Conservation (phyloP, 2,329 filamentous ascomycete genomes). For the Paecilomyces formosus region DNA sequence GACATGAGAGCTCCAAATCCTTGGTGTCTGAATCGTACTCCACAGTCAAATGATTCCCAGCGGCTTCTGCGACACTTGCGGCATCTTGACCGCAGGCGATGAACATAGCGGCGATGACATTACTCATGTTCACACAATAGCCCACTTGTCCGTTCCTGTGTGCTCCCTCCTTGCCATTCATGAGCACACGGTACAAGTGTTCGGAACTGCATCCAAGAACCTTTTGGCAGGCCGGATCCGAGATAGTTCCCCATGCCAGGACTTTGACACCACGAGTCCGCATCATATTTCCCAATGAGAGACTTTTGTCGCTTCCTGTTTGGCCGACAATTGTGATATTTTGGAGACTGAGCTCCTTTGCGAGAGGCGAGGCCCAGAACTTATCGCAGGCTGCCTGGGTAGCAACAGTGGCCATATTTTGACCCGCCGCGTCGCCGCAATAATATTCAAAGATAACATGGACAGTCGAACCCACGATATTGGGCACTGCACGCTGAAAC, state of each 20-base stretch:
- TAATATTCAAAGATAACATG: constrained; percentile 16
- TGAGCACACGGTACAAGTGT: constrained; percentile 6
- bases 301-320: constrained; percentile 18
- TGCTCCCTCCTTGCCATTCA: constrained; percentile 8
- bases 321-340: constrained; percentile 15
- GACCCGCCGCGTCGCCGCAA: constrained; percentile 20
- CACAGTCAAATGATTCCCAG: constrained; percentile 13
- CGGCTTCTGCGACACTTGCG: constrained; percentile 12
- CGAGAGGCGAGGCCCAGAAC: constrained; percentile 6
- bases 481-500: constrained; percentile 9
- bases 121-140: constrained; percentile 11
- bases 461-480: constrained; percentile 14
- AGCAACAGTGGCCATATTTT: constrained; percentile 24
- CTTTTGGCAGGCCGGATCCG: constrained; percentile 9
- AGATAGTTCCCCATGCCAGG: constrained; percentile 16
- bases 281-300: constrained; percentile 15
- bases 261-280: constrained; percentile 17
- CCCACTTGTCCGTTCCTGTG: constrained; percentile 13
- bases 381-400: constrained; percentile 17
- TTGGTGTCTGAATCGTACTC: constrained; percentile 13
- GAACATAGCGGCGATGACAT: constrained; percentile 15
- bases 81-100: constrained; percentile 18
- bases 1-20: constrained; percentile 14
- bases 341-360: constrained; percentile 5
- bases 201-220: constrained; percentile 11